Percentiles rank a stretch among this genome's conserved stretches.
Evolutionary conservation across 1,284 basidiomycete species (phyloP).

Genomic region (Ustilago vetiveriae): DNA sequence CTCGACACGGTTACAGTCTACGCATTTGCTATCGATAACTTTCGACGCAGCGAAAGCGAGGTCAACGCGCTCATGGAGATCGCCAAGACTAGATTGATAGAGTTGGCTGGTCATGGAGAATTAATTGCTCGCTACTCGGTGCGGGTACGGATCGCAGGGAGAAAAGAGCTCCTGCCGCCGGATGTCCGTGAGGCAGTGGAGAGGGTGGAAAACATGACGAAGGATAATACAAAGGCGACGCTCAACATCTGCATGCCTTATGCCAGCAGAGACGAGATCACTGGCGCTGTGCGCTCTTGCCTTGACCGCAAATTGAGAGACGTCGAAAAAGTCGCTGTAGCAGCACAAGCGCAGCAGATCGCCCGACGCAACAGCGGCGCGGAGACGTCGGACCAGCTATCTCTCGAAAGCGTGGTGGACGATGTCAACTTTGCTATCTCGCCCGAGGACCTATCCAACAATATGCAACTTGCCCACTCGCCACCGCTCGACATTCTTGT

Average conservation of each 20-base stretch:
- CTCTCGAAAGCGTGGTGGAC: slow-evolving; percentile 6
- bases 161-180: slow-evolving; percentile 78
- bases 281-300: slow-evolving; percentile 28
- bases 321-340: slow-evolving; percentile 31
- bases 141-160: slow-evolving; percentile 84
- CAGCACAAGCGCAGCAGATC: slow-evolving; percentile 4
- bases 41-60: slow-evolving; percentile 85
- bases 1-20: slow-evolving; percentile 81
- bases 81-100: slow-evolving; percentile 81
- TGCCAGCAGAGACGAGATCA: slow-evolving; percentile 89
- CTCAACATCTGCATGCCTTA: slow-evolving; percentile 97
- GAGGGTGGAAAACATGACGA: slow-evolving; percentile 82
- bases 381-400: not conserved
- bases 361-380: not conserved
- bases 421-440: slow-evolving; percentile 13
- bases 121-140: slow-evolving; percentile 74
- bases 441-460: slow-evolving; percentile 18
- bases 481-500: slow-evolving; percentile 90
- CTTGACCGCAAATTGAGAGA: slow-evolving; percentile 30
- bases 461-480: slow-evolving; percentile 71
- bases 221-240: slow-evolving; percentile 81
- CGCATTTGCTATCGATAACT: slow-evolving; percentile 97
- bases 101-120: slow-evolving; percentile 80
- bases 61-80: slow-evolving; percentile 87
- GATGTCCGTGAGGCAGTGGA: slow-evolving; percentile 77